Evolutionary conservation across 2,329 filamentous ascomycete species (phyloP), one percentile per base, ranked within the genome.

Genomic region (Fusarium sp.): DNA sequence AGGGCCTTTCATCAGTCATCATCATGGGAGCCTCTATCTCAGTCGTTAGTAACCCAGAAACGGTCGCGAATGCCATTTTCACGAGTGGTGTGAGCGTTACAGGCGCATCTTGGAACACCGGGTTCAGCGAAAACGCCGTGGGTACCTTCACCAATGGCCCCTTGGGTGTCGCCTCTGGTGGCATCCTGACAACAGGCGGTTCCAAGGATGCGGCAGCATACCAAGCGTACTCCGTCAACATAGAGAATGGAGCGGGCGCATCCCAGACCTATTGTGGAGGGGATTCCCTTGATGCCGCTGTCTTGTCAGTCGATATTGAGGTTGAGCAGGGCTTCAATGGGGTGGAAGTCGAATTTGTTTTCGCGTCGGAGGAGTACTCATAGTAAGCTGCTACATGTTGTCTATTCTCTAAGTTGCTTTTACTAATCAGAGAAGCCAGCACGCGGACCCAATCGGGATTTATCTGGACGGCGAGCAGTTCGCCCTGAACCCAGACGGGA

Each of bases 121-220:
- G 14, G 4, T 27, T 32, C 10, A 20, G 4, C 17, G 14, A 37
- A 20, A 37, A 37, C 20, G 54, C 72, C 90, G 94, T 47, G 94
- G 95, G 83, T 20, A 50, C 43, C 22, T 62, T 62, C n/a, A 35
- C 20, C 20, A 32, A 52, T 37, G 59, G 43, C 9, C 59, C 59
- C 22, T 52, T 62, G 14, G 59, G 59, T 27, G 17, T 62, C 14
- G 43, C 22, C 8, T 45, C 37, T 33, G 58, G 58, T 7, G 58
- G 38, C 14, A 20, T 61, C 37, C 22, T 61, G n/a, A 61, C 58
- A 8, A 45, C 58, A 22, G 58, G 58, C 30, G 20, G 30, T 20
- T n/a, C 58, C 6, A n/a, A 14, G 7, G 47, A 54, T 27, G 47
- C 47, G 12, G 20, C 54, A 57, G 54, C 20, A 57, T 10, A 37